Conservation (phyloP, 768 basidiomycete genomes). For the Tylopilus rubrobrunneus region DNA sequence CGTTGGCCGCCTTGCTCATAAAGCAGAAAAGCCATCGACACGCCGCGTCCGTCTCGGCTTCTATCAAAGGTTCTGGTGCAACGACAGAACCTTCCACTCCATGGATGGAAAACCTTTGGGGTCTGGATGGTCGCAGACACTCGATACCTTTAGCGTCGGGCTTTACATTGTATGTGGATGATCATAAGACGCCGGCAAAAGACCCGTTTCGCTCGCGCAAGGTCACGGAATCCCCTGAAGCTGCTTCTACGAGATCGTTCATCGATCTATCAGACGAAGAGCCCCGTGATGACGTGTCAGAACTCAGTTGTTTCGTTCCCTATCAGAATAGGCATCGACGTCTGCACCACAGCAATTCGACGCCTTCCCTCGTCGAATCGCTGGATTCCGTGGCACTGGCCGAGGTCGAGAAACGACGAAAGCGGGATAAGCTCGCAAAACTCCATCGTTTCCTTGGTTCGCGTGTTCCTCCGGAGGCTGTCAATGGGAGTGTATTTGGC, state of each 20-base stretch:
- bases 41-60: slow-evolving; percentile 29
- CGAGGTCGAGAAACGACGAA: slow-evolving; percentile 62
- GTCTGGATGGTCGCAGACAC: slow-evolving; percentile 42
- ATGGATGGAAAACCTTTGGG: slow-evolving; percentile 33
- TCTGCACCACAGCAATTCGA: slow-evolving; percentile 36
- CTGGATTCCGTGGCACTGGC: slow-evolving; percentile 49
- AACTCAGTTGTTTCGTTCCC: slow-evolving; percentile 29
- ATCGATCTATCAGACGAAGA: slow-evolving; percentile 70
- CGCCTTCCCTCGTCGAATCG: slow-evolving; percentile 46
- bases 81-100: slow-evolving; percentile 25
- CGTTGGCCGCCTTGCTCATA: slow-evolving; percentile 27
- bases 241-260: slow-evolving; percentile 41
- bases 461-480: slow-evolving; percentile 66
- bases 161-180: slow-evolving; percentile 27
- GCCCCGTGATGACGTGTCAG: slow-evolving; percentile 28
- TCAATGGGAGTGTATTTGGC: slow-evolving; percentile 44
- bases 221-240: slow-evolving; percentile 15
- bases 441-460: slow-evolving; percentile 86
- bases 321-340: slow-evolving; percentile 18
- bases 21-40: slow-evolving; percentile 31
- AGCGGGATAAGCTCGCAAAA: slow-evolving; percentile 74
- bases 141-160: slow-evolving; percentile 53
- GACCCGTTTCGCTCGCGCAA: slow-evolving; percentile 3
- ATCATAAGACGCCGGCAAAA: slow-evolving; percentile 3
- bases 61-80: slow-evolving; percentile 15